Evolutionary conservation across 192 early-diverging fungal species (phyloP).

Genomic region (Backusella tarrabulga): DNA sequence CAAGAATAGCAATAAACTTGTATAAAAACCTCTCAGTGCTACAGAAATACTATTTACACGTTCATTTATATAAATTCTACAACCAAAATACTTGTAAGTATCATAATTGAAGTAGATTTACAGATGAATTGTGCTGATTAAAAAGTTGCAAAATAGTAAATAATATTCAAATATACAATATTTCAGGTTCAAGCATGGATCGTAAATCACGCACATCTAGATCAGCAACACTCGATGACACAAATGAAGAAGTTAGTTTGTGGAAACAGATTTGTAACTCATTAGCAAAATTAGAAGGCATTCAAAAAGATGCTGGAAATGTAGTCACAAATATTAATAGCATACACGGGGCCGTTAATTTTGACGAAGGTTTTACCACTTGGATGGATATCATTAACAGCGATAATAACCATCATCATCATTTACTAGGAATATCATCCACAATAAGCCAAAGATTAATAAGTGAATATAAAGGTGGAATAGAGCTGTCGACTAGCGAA

Average conservation of each 20-base stretch:
- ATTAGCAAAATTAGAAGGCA: constrained; percentile 31
- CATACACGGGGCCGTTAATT: constrained; percentile 17
- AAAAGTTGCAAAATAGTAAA: background rate
- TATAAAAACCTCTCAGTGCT: background rate
- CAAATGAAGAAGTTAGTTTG: constrained; percentile 34
- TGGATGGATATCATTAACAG: background rate
- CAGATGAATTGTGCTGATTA: background rate
- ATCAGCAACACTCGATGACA: constrained; percentile 34
- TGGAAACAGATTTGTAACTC: constrained; percentile 40
- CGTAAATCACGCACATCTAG: constrained; percentile 37
- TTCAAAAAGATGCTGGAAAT: constrained; percentile 30
- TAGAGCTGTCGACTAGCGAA: constrained; percentile 6
- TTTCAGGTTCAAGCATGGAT: constrained; percentile 22
- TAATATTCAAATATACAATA: background rate
- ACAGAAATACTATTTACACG: background rate
- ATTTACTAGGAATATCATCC: constrained; percentile 10
- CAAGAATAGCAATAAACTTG: background rate
- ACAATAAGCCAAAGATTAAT: background rate
- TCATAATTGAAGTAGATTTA: background rate
- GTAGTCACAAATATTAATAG: constrained; percentile 34
- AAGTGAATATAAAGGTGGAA: constrained; percentile 11
- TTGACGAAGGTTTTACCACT: constrained; percentile 18
- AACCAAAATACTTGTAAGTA: background rate
- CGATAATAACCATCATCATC: background rate
- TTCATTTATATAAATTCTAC: background rate